Evolutionary conservation across 495 filamentous ascomycete genomes (phyloP).

Genomic region (Penicillium longicatenatum): DNA sequence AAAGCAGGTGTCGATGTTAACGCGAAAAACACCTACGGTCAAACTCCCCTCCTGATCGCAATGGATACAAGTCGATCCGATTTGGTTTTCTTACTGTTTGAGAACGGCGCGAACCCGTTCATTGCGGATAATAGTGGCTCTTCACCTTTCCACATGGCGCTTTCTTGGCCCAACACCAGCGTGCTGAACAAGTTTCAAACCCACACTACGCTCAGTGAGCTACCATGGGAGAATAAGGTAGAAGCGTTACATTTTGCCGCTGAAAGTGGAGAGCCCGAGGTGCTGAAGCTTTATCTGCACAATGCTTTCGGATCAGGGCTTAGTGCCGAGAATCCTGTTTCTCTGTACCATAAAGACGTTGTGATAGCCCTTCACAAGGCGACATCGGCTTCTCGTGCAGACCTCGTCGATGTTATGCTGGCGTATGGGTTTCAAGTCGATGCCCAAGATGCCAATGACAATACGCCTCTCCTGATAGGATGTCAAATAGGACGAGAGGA

Average conservation of each 20-base stretch:
- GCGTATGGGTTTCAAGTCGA: conserved; percentile 4
- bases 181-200: conserved; percentile 10
- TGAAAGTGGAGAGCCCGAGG: background rate
- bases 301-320: background rate
- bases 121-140: conserved; percentile 8
- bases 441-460: background rate
- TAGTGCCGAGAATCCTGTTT: background rate
- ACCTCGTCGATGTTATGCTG: conserved; percentile 8
- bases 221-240: background rate
- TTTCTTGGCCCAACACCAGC: conserved; percentile 4
- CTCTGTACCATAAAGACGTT: background rate
- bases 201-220: background rate
- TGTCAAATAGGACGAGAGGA: conserved; percentile 1
- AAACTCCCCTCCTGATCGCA: conserved; percentile 36
- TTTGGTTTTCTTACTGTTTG: conserved; percentile 27
- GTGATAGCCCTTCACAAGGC: conserved; percentile 5
- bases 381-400: conserved; percentile 1
- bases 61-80: conserved; percentile 32
- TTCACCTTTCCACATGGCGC: conserved; percentile 17
- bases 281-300: conserved; percentile 5
- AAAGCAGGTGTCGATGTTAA: conserved; percentile 21
- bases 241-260: conserved; percentile 8
- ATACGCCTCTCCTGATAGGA: conserved; percentile 12
- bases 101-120: conserved; percentile 31
- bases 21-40: conserved; percentile 18